Base-by-base conservation (phyloP, 202 grass and related monocot species). In the Eragrostis tef region DNA sequence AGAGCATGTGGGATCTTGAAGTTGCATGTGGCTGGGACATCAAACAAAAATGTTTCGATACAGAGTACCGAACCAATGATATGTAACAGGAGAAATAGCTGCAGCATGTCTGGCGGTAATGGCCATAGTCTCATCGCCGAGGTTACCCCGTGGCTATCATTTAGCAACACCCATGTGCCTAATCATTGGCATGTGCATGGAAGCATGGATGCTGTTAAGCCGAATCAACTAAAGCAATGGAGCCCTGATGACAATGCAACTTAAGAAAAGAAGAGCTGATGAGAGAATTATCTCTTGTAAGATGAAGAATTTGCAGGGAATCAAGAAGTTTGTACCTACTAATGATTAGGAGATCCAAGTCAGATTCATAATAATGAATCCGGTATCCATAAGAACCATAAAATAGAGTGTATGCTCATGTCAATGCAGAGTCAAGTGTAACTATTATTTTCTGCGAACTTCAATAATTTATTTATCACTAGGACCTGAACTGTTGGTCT, bases 151-250 rank as follows among this genome's bases (percentile, higher is more conserved):
- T 39, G 34, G 34, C 34, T 39, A 39, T 2, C 34, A 39, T 31
- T 1, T 31, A 31, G 29, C 34, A 39, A 39, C 34, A 31, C 29
- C 29, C 29, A 39, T 5, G 34, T 39, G 34, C 34, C 34, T 74
- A 50, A 91, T 94, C 81, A 89, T 69, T 83, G 83, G 75, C 66
- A 64, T 77, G 27, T 68, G 68, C 83, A 16, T 74, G 66, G 83
- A 78, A 61, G 44, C 57, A 73, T 67, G 68, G 79, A 86, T 79
- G 74, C 31, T 39, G 42, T 11, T 44, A 78, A 74, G 73, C 61
- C 67, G 21, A 78, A 73, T 47, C 20, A 71, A 60, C 12, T 68
- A 67, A 67, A 68, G 19, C 75, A 67, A 20, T 57, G 19, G 34
- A 53, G 2, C 8, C 4, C 74, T 54, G 46, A 64, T 71, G 64